phyloP scores from a whole-genome alignment of 2,329 filamentous ascomycete species.

The Eurotiales sp. region DNA sequence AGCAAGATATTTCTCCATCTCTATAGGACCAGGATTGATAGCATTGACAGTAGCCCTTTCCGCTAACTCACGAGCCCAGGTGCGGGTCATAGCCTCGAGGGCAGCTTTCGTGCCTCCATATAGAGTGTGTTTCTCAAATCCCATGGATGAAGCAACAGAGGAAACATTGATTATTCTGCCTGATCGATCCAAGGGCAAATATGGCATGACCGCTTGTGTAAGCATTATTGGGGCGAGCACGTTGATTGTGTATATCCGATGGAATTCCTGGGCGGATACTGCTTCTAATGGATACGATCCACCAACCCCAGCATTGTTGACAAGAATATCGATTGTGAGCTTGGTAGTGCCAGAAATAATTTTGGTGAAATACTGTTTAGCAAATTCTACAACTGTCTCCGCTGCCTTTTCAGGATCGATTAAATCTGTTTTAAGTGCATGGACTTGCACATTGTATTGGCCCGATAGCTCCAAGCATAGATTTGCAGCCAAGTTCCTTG shows the following conservation, averaged over 20 bases:
- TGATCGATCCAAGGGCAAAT: constrained; percentile 65
- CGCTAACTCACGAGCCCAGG: constrained; percentile 61
- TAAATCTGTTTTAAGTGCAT: constrained; percentile 66
- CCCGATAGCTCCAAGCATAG: constrained; percentile 55
- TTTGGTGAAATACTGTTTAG: constrained; percentile 48
- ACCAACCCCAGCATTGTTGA: constrained; percentile 78
- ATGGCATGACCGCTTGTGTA: constrained; percentile 66
- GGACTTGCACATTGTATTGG: constrained; percentile 52
- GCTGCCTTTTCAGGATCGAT: constrained; percentile 58
- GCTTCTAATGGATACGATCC: constrained; percentile 52
- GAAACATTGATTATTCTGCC: constrained; percentile 62
- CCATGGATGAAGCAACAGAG: constrained; percentile 55
- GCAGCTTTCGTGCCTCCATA: constrained; percentile 66
- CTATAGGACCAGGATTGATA: constrained; percentile 63
- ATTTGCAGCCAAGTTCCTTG: constrained; percentile 47
- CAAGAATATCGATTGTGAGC: constrained; percentile 73
- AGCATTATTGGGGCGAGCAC: constrained; percentile 79
- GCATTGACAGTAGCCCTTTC: constrained; percentile 62
- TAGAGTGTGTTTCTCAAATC: constrained; percentile 56
- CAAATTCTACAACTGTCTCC: constrained; percentile 54
- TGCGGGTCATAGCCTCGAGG: constrained; percentile 63
- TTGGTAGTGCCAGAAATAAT: constrained; percentile 20
- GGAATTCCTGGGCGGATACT: constrained; percentile 64
- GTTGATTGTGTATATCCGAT: constrained; percentile 71
- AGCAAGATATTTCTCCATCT: constrained; percentile 61